These are phyloP conservation scores for Pseudevernia furfuracea DNA, from an alignment of 495 filamentous ascomycete genomes.

Conservation along the genomic window DNA sequence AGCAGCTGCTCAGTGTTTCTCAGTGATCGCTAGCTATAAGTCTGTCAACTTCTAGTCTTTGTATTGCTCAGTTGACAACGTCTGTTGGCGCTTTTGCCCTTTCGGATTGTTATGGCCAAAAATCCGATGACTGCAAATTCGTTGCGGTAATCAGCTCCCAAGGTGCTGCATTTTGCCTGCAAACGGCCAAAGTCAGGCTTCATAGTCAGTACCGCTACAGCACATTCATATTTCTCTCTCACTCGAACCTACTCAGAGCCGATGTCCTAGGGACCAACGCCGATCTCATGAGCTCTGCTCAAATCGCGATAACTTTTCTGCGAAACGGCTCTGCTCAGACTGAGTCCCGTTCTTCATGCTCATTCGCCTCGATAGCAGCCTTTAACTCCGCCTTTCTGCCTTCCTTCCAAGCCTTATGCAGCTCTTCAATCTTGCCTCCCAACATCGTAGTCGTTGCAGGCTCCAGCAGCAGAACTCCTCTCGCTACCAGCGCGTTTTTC, in stretches of 20 bases:
- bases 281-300: neutral
- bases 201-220: neutral
- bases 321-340: neutral
- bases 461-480: constrained; percentile 72
- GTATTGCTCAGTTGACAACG: neutral
- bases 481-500: constrained; percentile 54
- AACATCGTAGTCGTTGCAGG: constrained; percentile 55
- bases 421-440: constrained; percentile 78
- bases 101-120: neutral
- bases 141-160: too few species aligned
- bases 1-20: neutral
- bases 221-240: neutral
- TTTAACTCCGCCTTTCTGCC: constrained; percentile 62
- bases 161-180: too few species aligned
- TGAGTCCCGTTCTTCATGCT: constrained; percentile 17
- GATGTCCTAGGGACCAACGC: neutral
- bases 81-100: neutral
- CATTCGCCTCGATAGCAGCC: constrained; percentile 43
- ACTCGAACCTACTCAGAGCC: neutral
- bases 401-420: constrained; percentile 71
- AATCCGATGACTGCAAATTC: neutral
- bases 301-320: neutral
- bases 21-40: neutral
- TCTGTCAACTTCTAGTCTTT: neutral
- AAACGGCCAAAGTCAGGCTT: neutral